A percentile compares a stretch with the other conserved stretches of the same genome.
Conservation (phyloP, 306 rosid species). For the Clitoria ternatea region DNA sequence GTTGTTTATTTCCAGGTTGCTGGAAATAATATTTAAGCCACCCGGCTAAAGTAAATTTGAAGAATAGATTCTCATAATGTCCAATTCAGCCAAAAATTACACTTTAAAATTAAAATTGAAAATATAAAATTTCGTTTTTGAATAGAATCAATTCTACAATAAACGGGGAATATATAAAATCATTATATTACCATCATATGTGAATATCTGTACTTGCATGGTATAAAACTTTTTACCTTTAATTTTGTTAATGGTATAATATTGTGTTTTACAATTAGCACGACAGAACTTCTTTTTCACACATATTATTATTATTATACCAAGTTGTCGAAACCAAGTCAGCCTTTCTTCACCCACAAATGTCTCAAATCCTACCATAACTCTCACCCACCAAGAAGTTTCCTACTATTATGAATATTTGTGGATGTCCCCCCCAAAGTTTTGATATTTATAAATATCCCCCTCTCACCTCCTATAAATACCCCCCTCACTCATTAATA, state of each 20-base stretch:
- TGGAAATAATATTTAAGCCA: background rate
- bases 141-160: background rate
- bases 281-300: background rate
- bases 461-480: no score
- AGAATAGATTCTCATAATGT: background rate
- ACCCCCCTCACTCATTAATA: no score
- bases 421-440: no score
- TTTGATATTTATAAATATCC: no score
- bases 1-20: background rate
- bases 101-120: background rate
- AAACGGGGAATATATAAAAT: background rate
- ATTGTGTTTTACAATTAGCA: background rate
- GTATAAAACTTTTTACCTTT: no score
- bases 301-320: background rate
- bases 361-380: constrained; percentile 22
- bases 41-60: background rate
- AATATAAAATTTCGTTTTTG: background rate
- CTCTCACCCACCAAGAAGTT: constrained; percentile 17
- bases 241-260: no score
- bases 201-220: no score
- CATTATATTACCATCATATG: background rate
- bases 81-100: background rate
- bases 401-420: no score
- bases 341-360: background rate
- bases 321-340: background rate